Base-by-base conservation (phyloP, 1,284 basidiomycete species). In the Fistulinella staudtii region DNA sequence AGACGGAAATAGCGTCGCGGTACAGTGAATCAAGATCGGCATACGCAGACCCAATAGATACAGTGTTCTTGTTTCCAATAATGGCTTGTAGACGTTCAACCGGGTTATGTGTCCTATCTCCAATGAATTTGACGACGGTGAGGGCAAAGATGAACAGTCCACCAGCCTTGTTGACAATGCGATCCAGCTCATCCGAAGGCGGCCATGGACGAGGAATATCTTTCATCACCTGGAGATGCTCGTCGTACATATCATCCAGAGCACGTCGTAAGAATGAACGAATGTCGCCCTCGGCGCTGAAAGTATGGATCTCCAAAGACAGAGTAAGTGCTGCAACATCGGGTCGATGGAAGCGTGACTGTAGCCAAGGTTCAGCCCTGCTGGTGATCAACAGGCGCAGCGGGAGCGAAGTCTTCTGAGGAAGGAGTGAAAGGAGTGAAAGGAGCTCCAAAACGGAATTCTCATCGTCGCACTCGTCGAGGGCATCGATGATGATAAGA, bases 121-220 rank as follows among this genome's bases (percentile, higher is more conserved):
- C 51, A 17, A 60, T 41, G 33, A 60, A 58, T 35, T 55, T 58
- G 45, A 53, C 46, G 4, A 54, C 53, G 1, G 58, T 61, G 15
- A 54, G 25, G 1, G 58, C 53, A 36, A 54, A 61, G 15, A 61
- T 61, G 29, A 61, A 61, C 1, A 60, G 44, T 15, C 55, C 56
- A 2, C 41, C 39, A 1, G 58, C 45, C 36, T 49, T 54, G 3
- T 38, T 24, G 21, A 54, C 45, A 8, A 61, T 41, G 8, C 36
- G 36, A 14, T 50, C 40, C 2, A 60, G 44, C 17, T 54, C 48
- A 1, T 41, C 29, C 2, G 43, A 28, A 3, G 52, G 37, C 2
- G 56, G 56, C 56, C n/a, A n/a, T n/a, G n/a, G n/a, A n/a, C n/a
- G n/a, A n/a, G n/a, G n/a, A n/a, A n/a, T n/a, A n/a, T n/a, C 56